Conservation (phyloP, 1,284 basidiomycete genomes). For the Flammula alnicola region DNA sequence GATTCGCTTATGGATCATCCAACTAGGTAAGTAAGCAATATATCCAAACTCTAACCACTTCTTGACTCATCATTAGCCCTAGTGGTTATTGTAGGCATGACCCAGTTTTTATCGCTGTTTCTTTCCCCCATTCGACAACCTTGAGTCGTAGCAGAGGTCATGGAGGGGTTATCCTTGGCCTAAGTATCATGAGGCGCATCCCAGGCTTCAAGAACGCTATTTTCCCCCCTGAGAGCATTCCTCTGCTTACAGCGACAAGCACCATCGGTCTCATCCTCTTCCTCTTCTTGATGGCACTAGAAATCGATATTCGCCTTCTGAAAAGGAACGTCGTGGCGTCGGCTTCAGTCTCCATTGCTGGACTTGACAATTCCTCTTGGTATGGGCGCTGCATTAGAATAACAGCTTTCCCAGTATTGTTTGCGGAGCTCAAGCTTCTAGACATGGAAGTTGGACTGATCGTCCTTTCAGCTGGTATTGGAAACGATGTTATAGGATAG, state of each 20-base stretch:
- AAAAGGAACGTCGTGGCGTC: constrained; percentile 61
- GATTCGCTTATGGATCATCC: constrained; percentile 84
- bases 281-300: constrained; percentile 89
- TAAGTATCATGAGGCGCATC: constrained; percentile 78
- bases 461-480: constrained; percentile 86
- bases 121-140: constrained; percentile 79
- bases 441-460: constrained; percentile 90
- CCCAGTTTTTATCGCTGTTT: constrained; percentile 68
- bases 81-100: constrained; percentile 78
- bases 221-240: constrained; percentile 76
- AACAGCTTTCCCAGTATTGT: constrained; percentile 93
- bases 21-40: constrained; percentile 66
- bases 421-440: constrained; percentile 78
- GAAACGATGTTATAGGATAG: constrained; percentile 87
- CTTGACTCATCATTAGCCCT: constrained; percentile 4
- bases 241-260: constrained; percentile 81
- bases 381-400: constrained; percentile 88
- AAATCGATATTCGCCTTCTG: constrained; percentile 81
- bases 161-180: constrained; percentile 84
- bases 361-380: constrained; percentile 83
- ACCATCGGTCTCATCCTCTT: constrained; percentile 91
- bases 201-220: constrained; percentile 72
- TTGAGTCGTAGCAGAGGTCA: constrained; percentile 87
- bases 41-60: background rate
- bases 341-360: constrained; percentile 60